phyloP scores from a whole-genome alignment of 2,329 filamentous ascomycete species.

The Parafenestella ontariensis region DNA sequence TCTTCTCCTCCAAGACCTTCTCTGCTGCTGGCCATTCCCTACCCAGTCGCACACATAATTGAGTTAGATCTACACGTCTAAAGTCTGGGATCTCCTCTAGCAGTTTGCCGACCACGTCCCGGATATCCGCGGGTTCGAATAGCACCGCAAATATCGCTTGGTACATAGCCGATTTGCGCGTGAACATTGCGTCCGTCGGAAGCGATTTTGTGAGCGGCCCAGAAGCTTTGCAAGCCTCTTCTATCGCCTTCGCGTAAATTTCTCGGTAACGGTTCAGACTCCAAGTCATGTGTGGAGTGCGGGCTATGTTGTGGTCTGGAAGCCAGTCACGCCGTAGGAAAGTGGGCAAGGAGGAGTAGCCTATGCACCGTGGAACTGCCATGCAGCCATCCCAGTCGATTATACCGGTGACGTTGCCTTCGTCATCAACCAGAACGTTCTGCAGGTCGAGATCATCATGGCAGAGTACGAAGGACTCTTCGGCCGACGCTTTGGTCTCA shows the following conservation, averaged over 20 bases:
- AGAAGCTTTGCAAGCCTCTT: neutral
- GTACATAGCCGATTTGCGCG: constrained; percentile 18
- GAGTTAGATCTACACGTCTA: constrained; percentile 1
- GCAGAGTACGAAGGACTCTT: constrained; percentile 27
- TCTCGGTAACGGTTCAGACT: constrained; percentile 15
- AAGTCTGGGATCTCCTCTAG: constrained; percentile 9
- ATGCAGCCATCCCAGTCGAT: constrained; percentile 28
- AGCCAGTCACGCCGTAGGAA: constrained; percentile 22
- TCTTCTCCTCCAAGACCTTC: constrained; percentile 4
- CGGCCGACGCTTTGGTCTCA: constrained; percentile 6
- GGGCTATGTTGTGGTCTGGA: neutral
- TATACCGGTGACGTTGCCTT: constrained; percentile 29
- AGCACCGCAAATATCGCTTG: constrained; percentile 5
- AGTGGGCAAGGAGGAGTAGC: constrained; percentile 14
- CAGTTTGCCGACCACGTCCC: constrained; percentile 5
- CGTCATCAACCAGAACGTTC: constrained; percentile 29
- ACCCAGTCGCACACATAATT: constrained; percentile 1
- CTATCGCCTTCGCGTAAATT: constrained; percentile 19
- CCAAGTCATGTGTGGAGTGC: constrained; percentile 2
- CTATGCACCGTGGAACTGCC: constrained; percentile 20
- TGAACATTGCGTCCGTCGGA: constrained; percentile 14
- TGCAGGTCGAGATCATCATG: constrained; percentile 34
- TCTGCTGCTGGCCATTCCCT: constrained; percentile 11
- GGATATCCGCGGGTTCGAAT: neutral
- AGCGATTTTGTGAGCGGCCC: neutral